Evolutionary conservation across 1,284 basidiomycete species (phyloP).

Genomic region (Leccinum solheimii): DNA sequence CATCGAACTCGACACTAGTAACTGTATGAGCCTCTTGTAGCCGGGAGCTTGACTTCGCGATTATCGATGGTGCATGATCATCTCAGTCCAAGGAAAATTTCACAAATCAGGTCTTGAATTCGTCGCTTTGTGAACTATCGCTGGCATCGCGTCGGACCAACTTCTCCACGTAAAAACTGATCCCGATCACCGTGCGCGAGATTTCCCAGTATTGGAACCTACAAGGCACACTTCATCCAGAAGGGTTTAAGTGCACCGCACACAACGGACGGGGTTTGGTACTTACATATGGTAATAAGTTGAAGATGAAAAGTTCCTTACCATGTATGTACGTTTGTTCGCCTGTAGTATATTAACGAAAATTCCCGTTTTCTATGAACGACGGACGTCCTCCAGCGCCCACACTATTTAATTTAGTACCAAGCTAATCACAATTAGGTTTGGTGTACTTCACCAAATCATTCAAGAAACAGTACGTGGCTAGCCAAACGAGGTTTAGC

Average conservation of each 20-base stretch:
- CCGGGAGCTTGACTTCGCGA: slow-evolving; percentile 13
- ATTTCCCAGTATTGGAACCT: slow-evolving; percentile 16
- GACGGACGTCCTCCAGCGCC: not conserved
- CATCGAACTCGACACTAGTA: slow-evolving; percentile 10
- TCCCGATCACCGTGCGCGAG: slow-evolving; percentile 15
- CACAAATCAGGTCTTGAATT: not conserved
- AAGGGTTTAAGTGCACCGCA: slow-evolving; percentile 21
- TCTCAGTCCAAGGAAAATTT: slow-evolving; percentile 23
- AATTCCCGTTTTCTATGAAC: slow-evolving; percentile 3
- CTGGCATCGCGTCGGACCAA: slow-evolving; percentile 9
- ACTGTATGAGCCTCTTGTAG: not conserved
- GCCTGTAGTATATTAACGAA: not conserved
- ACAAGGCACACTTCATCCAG: slow-evolving; percentile 13
- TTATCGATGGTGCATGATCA: slow-evolving; percentile 20
- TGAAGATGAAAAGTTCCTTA: slow-evolving; percentile 9
- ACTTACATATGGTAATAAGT: slow-evolving; percentile 4
- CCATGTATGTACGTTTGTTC: slow-evolving; percentile 4
- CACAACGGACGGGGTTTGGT: slow-evolving; percentile 16
- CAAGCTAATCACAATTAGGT: not conserved
- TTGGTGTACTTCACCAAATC: not conserved
- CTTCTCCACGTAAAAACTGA: slow-evolving; percentile 29
- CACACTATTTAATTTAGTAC: not conserved
- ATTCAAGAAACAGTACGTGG: not conserved
- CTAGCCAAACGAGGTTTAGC: slow-evolving; percentile 13
- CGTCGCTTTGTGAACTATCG: slow-evolving; percentile 3